Conservation (phyloP, 306 rosid species). For the Fragaria ananassa region DNA sequence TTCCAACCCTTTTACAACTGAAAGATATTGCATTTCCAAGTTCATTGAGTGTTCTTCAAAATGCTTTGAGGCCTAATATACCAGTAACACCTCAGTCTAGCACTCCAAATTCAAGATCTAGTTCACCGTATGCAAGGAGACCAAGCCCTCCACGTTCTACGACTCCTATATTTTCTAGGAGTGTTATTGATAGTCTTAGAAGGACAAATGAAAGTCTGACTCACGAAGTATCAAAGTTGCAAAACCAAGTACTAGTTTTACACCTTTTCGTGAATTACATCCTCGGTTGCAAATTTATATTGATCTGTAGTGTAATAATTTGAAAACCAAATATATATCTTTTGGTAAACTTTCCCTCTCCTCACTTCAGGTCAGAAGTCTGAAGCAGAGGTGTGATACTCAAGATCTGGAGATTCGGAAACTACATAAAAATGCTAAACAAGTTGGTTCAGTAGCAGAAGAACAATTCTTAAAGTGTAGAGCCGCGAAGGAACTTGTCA, state of each 20-base stretch:
- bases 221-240: conserved; percentile 67
- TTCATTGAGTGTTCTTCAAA: conserved; percentile 55
- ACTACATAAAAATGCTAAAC: conserved; percentile 45
- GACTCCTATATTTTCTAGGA: conserved; percentile 73
- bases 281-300: conserved; percentile 7
- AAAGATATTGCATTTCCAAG: conserved; percentile 78
- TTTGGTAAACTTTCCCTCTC: conserved; percentile 22
- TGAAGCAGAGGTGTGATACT: conserved; percentile 53
- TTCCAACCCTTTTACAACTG: conserved; percentile 50
- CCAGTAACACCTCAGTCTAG: conserved; percentile 33
- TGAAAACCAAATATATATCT: not conserved
- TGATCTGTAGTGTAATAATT: conserved; percentile 10
- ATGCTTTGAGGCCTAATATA: conserved; percentile 40
- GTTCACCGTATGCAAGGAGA: conserved; percentile 62
- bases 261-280: conserved; percentile 16
- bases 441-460: conserved; percentile 43
- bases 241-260: conserved; percentile 51
- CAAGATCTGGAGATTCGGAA: conserved; percentile 60
- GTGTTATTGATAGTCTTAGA: conserved; percentile 74
- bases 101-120: conserved; percentile 38
- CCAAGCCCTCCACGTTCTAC: conserved; percentile 78
- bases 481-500: conserved; percentile 48
- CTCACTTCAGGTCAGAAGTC: conserved; percentile 46
- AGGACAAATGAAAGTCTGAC: conserved; percentile 59
- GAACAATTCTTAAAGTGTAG: conserved; percentile 58